These are phyloP conservation scores for Chaetomidium leptoderma DNA, from an alignment of 495 filamentous ascomycete species.

Conservation along the genomic window DNA sequence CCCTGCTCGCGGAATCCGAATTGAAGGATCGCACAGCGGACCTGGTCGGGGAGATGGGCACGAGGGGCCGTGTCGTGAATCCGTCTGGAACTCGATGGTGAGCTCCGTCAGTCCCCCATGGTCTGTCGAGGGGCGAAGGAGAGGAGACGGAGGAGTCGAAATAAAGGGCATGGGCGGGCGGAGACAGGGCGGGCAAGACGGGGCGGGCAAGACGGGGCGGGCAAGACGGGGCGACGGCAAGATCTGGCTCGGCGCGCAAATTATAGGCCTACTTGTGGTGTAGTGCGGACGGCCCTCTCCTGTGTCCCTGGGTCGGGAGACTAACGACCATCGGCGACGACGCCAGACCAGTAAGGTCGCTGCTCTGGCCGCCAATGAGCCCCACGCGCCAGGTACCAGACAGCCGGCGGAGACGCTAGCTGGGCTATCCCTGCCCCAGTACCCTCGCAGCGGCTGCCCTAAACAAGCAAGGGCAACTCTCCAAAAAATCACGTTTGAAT, in stretches of 20 bases:
- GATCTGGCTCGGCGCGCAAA: slow-evolving; percentile 12
- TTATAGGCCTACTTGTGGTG: not conserved
- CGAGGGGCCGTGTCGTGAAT: not conserved
- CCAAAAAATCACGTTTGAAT: too few relatives aligned
- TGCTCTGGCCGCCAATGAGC: not conserved
- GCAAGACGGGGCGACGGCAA: not conserved
- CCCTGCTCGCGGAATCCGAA: not conserved
- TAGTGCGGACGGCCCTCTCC: not conserved
- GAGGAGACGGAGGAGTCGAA: not conserved
- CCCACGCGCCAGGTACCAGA: slow-evolving; percentile 1
- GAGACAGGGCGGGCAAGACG: too few relatives aligned
- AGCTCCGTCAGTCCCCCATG: slow-evolving; percentile 3
- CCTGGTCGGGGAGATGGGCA: not conserved
- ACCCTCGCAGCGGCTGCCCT: not conserved
- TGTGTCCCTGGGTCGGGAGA: too few relatives aligned
- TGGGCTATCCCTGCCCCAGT: slow-evolving; percentile 1
- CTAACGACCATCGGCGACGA: slow-evolving; percentile 7
- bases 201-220: too few relatives aligned
- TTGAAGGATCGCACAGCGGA: not conserved
- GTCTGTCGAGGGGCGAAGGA: not conserved
- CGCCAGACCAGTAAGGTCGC: slow-evolving; percentile 1
- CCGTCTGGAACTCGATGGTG: not conserved
- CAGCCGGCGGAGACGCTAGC: slow-evolving; percentile 6
- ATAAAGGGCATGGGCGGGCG: not conserved
- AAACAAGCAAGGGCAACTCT: not conserved